Conservation (phyloP, 106 monocot genomes). For the Phalaenopsis aphrodite region DNA sequence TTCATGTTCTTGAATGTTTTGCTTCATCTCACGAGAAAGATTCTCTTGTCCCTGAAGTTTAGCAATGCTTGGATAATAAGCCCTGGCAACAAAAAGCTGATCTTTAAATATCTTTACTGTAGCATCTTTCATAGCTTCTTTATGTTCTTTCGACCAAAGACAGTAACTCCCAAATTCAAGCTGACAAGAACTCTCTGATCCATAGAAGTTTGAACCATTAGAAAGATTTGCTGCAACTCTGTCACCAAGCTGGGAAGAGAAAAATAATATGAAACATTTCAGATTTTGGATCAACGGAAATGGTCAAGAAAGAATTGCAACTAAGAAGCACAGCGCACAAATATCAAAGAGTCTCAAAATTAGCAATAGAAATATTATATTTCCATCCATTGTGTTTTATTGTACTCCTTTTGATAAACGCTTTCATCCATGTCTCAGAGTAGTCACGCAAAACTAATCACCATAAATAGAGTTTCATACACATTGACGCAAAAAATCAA, state of each 20-base stretch:
- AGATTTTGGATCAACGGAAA: neutral
- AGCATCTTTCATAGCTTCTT: constrained; percentile 36
- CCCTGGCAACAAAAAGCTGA: constrained; percentile 63
- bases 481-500: too few relatives aligned
- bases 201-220: constrained; percentile 18
- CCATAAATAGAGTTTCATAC: too few relatives aligned
- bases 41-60: constrained; percentile 45
- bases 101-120: constrained; percentile 44
- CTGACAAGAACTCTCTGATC: constrained; percentile 32
- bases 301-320: neutral
- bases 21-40: constrained; percentile 44
- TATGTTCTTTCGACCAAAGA: constrained; percentile 43
- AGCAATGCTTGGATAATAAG: constrained; percentile 61
- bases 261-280: neutral
- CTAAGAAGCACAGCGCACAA: neutral
- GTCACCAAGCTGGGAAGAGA: constrained; percentile 8
- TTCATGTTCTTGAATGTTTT: constrained; percentile 75
- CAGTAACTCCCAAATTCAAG: constrained; percentile 58
- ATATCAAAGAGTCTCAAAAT: neutral
- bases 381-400: neutral
- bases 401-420: neutral
- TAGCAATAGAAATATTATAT: neutral
- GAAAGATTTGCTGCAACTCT: neutral
- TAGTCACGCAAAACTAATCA: too few relatives aligned
- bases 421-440: too few relatives aligned